Evolutionary conservation across 148 eudicot species (phyloP), one percentile per base, ranked within the genome.

Genomic region (Simmondsia chinensis): DNA sequence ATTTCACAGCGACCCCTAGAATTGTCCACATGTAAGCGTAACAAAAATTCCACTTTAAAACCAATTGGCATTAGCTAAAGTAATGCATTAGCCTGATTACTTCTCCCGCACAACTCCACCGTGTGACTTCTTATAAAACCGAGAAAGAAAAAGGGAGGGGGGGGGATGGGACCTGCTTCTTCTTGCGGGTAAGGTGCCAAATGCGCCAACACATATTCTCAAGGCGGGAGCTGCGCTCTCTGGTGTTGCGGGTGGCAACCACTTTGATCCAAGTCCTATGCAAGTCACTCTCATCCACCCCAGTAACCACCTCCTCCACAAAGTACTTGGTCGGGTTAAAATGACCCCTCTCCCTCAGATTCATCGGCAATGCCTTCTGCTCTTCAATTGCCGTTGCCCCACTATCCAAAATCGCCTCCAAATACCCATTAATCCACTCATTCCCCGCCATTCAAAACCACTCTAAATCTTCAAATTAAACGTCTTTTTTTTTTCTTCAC

Each of bases 141-240:
- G n/a, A n/a, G n/a, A n/a, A n/a, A n/a, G n/a, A n/a, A n/a, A n/a
- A n/a, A 20, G 12, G 1, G 14, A 10, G 22, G 7, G 9, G 15
- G 11, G 13, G 21, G 25, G 32, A 13, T 11, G 4, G 4, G n/a
- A 72, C 84, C 84, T 81, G 80, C 35, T 81, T 81, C 69, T 81
- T 77, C 66, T 81, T 77, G 63, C 91, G 83, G 21, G 91, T 66
- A 20, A 81, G 91, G 52, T 77, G 91, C 91, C 91, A 81, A 48
- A 81, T 81, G 2, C 91, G 77, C 91, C 84, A 81, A 30, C 91
- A 81, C 84, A 81, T 81, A 14, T 81, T 81, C 64, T 81, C 91
- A 47, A 81, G 72, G 24, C 84, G 54, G 6, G 91, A 77, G 61
- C 84, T 81, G 33, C 84, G 50, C 39, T 81, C 84, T 15, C 63